Evolutionary conservation across 805 yeast genomes (phyloP), one percentile per base, ranked within the genome.

Genomic region (Wickerhamiella alocasiicola): DNA sequence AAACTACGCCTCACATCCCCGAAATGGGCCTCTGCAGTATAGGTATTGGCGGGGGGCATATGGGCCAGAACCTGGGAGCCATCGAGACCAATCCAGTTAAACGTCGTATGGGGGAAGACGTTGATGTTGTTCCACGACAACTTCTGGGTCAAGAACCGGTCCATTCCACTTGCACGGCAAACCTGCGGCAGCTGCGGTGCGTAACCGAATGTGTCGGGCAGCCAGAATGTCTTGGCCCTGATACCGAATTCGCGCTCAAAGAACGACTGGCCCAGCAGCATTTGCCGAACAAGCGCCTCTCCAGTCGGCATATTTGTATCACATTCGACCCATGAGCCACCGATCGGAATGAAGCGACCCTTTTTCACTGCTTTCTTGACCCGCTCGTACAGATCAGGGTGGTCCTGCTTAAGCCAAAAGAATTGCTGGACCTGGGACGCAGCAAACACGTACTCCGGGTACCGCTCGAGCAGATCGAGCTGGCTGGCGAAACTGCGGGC

Each of bases 301-400:
- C 97, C 96, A 46, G 73, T 67, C n/a, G 98, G 98, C 63, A 88
- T 68, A 60, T 88, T 88, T 9, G 97, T 88, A 58, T 88, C 98
- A 57, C 84, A 79, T 61, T 88, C 98, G 31, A 91, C 97, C 97
- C 97, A 88, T 0, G 95, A 76, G 5, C 98, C 98, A 39, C 98
- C 98, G 45, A 91, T 72, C 9, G 95, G 94, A 36, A 87, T 68
- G 53, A 88, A 88, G 49, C 81, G 78, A 39, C 81, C 81, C 16
- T 73, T 72, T 36, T 71, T 65, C 41, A 78, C 78, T 39, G 80
- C 81, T 25, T 59, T 47, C 49, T 81, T 70, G 28, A 82, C 67
- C 42, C 74, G 68, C 21, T 65, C 59, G 51, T 75, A 84, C 32
- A 83, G 68, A 21, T 76, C 81, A 0, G 97, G 96, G 55, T 91